Base-by-base conservation (phyloP, 495 filamentous ascomycete genomes). In the Daldinia grandis region DNA sequence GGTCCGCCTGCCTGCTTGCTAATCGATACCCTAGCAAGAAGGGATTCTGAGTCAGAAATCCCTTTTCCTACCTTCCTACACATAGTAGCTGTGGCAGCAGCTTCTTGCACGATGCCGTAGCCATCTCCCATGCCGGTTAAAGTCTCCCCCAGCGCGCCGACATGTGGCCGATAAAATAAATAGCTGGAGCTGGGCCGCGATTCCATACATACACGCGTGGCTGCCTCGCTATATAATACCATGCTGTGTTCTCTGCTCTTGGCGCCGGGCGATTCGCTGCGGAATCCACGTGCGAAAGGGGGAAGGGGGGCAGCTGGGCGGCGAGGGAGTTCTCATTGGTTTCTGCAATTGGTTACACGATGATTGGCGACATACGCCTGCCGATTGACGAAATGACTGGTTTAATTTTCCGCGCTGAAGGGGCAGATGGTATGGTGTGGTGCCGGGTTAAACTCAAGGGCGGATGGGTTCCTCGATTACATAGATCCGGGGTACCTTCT, bases 361-460 rank as follows among this genome's bases (percentile, higher is more conserved):
- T 68, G 64, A 73, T 73, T 73, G 65, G 65, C 70, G 70, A 73
- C 65, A 73, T 73, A 61, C 33, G 61, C 57, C 60, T 68, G 57
- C 60, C 70, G 70, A 73, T 73, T 73, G 70, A 73, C 70, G 70
- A 73, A 68, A 73, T 72, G 63, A 62, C 61, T 72, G 47, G 70
- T 68, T 47, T 58, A 37, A 56, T 62, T 61, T 62, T 58, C 53
- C 59, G 51, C 53, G 66, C 59, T 30, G 59, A 50, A 38, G 31
- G 28, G 24, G 28, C 42, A 25, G 58, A 44, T 42, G 56, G 56
- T 59, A 56, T 58, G 42, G 42, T 47, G 8, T 47, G 17, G 9
- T 47, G 42, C 24, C 54, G 4, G 37, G 49, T 47, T 53, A 61
- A 61, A 67, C 31, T 61, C 42, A 15, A 62, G 56, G 25, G 24